Conservation (phyloP, 441 rosid species). For the Iberis amara region DNA sequence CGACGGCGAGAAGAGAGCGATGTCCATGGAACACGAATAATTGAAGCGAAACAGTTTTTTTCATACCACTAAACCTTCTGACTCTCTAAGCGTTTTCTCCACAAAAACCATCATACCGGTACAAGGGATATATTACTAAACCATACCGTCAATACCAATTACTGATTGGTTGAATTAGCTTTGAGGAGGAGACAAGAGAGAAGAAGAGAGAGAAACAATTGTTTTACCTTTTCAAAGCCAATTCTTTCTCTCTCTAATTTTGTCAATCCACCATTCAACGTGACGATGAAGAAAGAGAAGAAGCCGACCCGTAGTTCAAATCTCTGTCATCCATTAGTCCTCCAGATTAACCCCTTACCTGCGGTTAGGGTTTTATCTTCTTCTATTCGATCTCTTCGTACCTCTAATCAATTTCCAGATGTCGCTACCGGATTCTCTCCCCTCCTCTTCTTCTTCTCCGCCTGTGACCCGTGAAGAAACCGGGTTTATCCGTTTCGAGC, state of each 20-base stretch:
- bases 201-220: not conserved
- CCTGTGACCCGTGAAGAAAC: conserved; percentile 43
- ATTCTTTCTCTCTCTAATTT: conserved; percentile 6
- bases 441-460: conserved; percentile 34
- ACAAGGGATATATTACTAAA: no score
- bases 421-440: conserved; percentile 45
- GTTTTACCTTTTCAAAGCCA: conserved; percentile 24
- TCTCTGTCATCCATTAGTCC: conserved; percentile 14
- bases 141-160: no score
- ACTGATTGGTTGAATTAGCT: no score
- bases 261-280: conserved; percentile 34
- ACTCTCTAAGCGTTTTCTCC: no score
- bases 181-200: no score
- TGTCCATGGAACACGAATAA: conserved; percentile 46
- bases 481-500: conserved; percentile 29
- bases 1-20: conserved; percentile 81
- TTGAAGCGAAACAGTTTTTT: no score
- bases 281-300: conserved; percentile 35
- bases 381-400: not conserved
- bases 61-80: no score
- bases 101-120: no score
- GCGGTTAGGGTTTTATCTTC: conserved; percentile 29
- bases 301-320: conserved; percentile 33
- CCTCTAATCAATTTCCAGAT: conserved; percentile 26
- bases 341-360: conserved; percentile 24